These are phyloP conservation scores for Lactifluus piperatus DNA, from an alignment of 768 basidiomycete species.

Conservation along the genomic window DNA sequence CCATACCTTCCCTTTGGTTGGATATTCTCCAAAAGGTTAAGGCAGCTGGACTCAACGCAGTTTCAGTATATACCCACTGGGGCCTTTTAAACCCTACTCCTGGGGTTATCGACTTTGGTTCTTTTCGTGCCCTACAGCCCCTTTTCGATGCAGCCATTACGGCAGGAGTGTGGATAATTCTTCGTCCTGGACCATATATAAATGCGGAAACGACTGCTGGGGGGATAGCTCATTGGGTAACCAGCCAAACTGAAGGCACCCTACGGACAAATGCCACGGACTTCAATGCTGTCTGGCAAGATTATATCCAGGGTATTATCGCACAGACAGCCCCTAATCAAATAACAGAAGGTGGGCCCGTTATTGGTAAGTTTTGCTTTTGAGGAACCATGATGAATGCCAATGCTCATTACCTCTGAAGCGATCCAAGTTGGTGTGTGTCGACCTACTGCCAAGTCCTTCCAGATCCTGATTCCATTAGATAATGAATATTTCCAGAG, in stretches of 20 bases:
- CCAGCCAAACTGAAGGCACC: conserved; percentile 52
- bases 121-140: conserved; percentile 59
- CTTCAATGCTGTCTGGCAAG: conserved; percentile 61
- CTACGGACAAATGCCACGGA: conserved; percentile 70
- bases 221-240: conserved; percentile 63
- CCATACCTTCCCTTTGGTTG: conserved; percentile 71
- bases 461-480: conserved; percentile 22
- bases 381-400: background rate
- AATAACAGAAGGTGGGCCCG: conserved; percentile 62
- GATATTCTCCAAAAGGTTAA: conserved; percentile 78
- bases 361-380: conserved; percentile 44
- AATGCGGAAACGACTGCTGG: conserved; percentile 79
- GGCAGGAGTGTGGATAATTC: conserved; percentile 69
- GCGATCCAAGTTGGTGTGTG: conserved; percentile 48
- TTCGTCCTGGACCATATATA: conserved; percentile 71
- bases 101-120: conserved; percentile 63
- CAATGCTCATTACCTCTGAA: conserved; percentile 20
- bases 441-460: background rate
- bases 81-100: conserved; percentile 66
- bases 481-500: conserved; percentile 71
- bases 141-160: conserved; percentile 66
- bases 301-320: conserved; percentile 62
- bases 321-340: conserved; percentile 53
- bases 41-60: conserved; percentile 69
- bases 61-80: conserved; percentile 79